A percentile compares a stretch with the other conserved stretches of the same genome.
These are phyloP conservation scores for Scytalidium lignicola DNA, from an alignment of 2,329 filamentous ascomycete species.

Conservation along the genomic window DNA sequence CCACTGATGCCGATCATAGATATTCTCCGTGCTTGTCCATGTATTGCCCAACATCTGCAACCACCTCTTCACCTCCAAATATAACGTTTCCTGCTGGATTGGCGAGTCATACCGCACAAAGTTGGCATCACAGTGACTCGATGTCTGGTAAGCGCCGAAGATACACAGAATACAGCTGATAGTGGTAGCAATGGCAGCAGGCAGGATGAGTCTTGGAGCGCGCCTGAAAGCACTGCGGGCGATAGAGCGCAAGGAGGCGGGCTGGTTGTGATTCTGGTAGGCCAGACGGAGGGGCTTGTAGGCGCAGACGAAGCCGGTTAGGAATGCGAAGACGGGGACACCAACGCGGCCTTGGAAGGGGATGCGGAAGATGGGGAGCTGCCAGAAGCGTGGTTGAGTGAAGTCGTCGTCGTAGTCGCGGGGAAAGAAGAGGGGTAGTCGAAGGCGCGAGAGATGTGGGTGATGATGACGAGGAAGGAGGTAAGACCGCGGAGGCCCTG, in stretches of 20 bases:
- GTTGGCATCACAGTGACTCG: conserved; percentile 51
- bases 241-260: conserved; percentile 48
- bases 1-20: conserved; percentile 55
- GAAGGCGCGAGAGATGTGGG: conserved; percentile 48
- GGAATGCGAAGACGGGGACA: conserved; percentile 61
- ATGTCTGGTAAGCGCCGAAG: conserved; percentile 51
- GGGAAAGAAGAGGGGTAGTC: conserved; percentile 44
- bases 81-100: conserved; percentile 36
- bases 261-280: conserved; percentile 46
- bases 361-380: conserved; percentile 55
- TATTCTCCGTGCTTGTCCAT: conserved; percentile 45
- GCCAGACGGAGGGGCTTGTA: conserved; percentile 52
- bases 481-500: conserved; percentile 53
- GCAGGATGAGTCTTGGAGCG: conserved; percentile 52
- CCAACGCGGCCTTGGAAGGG: conserved; percentile 57
- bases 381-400: conserved; percentile 43
- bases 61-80: conserved; percentile 40
- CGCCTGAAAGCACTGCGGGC: conserved; percentile 54
- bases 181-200: conserved; percentile 48
- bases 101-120: conserved; percentile 46
- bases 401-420: conserved; percentile 34
- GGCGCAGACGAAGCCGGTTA: conserved; percentile 60
- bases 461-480: conserved; percentile 49
- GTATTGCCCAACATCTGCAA: conserved; percentile 41
- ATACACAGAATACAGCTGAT: conserved; percentile 52